These are phyloP conservation scores for Staphylotrichum longicolle DNA, from an alignment of 495 filamentous ascomycete genomes.

Conservation along the genomic window DNA sequence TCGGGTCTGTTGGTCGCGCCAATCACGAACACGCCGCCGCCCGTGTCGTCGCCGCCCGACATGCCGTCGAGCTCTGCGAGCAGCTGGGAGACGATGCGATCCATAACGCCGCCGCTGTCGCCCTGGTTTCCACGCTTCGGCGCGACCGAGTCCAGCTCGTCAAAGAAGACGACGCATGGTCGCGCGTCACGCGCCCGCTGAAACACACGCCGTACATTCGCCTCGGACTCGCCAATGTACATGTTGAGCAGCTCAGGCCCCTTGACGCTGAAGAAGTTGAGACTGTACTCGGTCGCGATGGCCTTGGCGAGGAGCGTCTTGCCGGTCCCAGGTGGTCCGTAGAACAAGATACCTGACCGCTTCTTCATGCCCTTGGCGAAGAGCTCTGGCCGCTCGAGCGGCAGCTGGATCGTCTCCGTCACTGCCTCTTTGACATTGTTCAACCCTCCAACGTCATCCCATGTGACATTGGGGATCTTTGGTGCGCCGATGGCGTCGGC, in stretches of 20 bases:
- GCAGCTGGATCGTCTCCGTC: constrained; percentile 93
- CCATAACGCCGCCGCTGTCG: constrained; percentile 98
- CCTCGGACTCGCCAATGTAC: constrained; percentile 99
- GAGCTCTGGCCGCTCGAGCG: constrained; percentile 86
- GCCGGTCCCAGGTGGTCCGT: constrained; percentile 93
- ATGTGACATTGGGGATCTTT: constrained; percentile 95
- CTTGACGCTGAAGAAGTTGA: constrained; percentile 99
- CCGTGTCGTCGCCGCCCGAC: constrained; percentile 82
- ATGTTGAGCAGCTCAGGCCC: constrained; percentile 97
- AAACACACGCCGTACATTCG: constrained; percentile 94
- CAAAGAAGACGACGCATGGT: constrained; percentile 99
- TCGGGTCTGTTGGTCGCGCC: constrained; percentile 96
- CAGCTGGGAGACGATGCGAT: constrained; percentile 94
- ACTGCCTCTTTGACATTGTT: constrained; percentile 93
- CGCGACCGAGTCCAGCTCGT: constrained; percentile 94
- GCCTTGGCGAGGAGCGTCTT: constrained; percentile 97
- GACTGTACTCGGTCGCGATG: constrained; percentile 95
- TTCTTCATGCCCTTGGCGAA: constrained; percentile 99
- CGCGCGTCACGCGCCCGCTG: constrained; percentile 89
- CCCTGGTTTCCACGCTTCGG: constrained; percentile 97
- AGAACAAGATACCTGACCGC: constrained; percentile 94
- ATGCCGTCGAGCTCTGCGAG: constrained; percentile 96
- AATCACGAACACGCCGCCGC: constrained; percentile 92
- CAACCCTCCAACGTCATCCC: constrained; percentile 95
- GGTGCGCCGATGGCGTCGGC: constrained; percentile 95